phyloP scores from a whole-genome alignment of 2,329 filamentous ascomycete genomes.

The Xylariaceae sp. region DNA sequence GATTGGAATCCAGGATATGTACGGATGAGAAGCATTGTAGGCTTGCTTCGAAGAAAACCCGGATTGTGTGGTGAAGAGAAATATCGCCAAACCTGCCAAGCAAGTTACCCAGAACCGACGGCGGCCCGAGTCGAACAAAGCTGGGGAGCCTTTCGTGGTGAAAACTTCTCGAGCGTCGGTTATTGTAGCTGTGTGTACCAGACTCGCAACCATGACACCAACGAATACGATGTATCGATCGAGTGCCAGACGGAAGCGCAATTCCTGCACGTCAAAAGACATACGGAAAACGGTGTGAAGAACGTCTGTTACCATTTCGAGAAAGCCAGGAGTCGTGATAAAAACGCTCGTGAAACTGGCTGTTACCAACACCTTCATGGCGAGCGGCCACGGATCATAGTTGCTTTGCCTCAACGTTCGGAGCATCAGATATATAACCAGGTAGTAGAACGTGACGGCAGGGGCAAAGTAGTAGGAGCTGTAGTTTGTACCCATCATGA shows the following conservation, averaged over 20 bases:
- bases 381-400: slow-evolving; percentile 36
- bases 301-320: slow-evolving; percentile 37
- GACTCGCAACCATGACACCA: slow-evolving; percentile 47
- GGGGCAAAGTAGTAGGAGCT: slow-evolving; percentile 55
- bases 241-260: slow-evolving; percentile 45
- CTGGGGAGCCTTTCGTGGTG: slow-evolving; percentile 13
- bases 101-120: slow-evolving; percentile 18
- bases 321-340: slow-evolving; percentile 34
- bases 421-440: slow-evolving; percentile 50
- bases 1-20: slow-evolving; percentile 49
- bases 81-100: slow-evolving; percentile 28
- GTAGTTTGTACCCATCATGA: slow-evolving; percentile 52
- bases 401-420: slow-evolving; percentile 39
- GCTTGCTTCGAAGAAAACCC: slow-evolving; percentile 30
- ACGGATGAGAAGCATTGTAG: slow-evolving; percentile 49
- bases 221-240: slow-evolving; percentile 52
- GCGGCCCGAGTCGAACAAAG: slow-evolving; percentile 7
- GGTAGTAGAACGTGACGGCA: slow-evolving; percentile 57
- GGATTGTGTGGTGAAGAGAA: slow-evolving; percentile 31
- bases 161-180: slow-evolving; percentile 19
- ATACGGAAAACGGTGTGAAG: slow-evolving; percentile 41
- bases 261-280: slow-evolving; percentile 43
- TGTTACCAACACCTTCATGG: slow-evolving; percentile 44
- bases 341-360: slow-evolving; percentile 34
- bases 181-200: slow-evolving; percentile 32